Percentiles rank a stretch among this genome's conserved stretches.
Evolutionary conservation across 2,329 filamentous ascomycete genomes (phyloP).

Genomic region (Penicillium capsulatum): DNA sequence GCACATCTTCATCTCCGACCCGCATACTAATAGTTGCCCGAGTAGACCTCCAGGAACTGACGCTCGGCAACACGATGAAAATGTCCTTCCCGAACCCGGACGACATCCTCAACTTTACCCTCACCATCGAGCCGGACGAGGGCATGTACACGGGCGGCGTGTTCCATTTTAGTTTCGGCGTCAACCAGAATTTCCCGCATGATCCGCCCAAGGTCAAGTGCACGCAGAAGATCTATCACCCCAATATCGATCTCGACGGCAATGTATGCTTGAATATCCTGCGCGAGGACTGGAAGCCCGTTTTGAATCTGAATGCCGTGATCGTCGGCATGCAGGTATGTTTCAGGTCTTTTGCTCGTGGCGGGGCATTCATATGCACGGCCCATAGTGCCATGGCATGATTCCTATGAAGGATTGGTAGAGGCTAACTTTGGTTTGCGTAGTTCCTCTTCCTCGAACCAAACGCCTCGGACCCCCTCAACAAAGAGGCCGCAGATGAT

Average conservation of each 20-base stretch:
- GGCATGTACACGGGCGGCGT: conserved; percentile 80
- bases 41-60: conserved; percentile 46
- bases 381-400: not conserved
- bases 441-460: conserved; percentile 97
- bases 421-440: no score
- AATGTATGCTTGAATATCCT: conserved; percentile 98
- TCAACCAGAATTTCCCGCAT: conserved; percentile 94
- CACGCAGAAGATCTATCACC: conserved; percentile 97
- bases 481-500: conserved; percentile 96
- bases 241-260: conserved; percentile 95
- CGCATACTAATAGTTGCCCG: not conserved
- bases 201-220: conserved; percentile 97
- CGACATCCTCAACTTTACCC: conserved; percentile 53
- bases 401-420: no score
- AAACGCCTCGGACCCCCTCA: conserved; percentile 94
- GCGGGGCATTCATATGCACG: not conserved
- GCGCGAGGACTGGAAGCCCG: conserved; percentile 97
- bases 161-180: conserved; percentile 87
- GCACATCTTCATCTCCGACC: not conserved
- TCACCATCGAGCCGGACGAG: conserved; percentile 49
- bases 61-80: conserved; percentile 54
- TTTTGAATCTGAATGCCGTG: conserved; percentile 92
- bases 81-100: conserved; percentile 56
- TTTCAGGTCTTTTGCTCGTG: conserved; percentile 1
- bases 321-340: conserved; percentile 85